Evolutionary conservation across 805 yeast genomes (phyloP), one percentile per base, ranked within the genome.

Genomic region (Hagleromyces aurorensis): DNA sequence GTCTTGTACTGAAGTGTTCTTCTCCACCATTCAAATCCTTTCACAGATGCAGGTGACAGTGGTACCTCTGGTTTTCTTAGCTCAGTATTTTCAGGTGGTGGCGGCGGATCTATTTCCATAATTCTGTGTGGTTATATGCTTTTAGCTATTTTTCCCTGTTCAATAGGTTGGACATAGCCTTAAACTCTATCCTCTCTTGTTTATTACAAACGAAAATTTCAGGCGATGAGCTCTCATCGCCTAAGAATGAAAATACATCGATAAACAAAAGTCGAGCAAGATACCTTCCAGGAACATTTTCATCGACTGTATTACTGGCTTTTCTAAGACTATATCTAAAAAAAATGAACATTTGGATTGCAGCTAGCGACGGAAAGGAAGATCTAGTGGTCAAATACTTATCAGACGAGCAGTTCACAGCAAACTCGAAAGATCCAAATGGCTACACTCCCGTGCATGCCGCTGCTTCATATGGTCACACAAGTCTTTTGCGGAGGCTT

Each of bases 381-480:
- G 67, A 61, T 3, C 47, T 65, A 6, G 95, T 91, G 5, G 70
- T 75, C 38, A 40, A 64, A 9, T 61, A 65, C 30, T 58, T 91
- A 6, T 62, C 57, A 7, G 45, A 68, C 0, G 35, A 27, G 13
- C 32, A 41, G 18, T 64, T 62, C 40, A 66, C 76, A 3, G 72
- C 96, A 3, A 79, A 84, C 48, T 69, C 79, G 5, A 73, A 78
- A 39, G 99, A 91, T 55, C 81, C 83, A 1, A 84, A 87, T 47
- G 99, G 99, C 1, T 91, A 93, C 57, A 89, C 97, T 0, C 94
- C 98, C 5, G 69, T 91, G 8, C 99, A 91, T 55, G 99, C 99
- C 1, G 97, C 98, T 1, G 94, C 93, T 2, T 80, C 96, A 1
- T 91, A 91, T 55, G 89, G 89, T 6, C 87, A 89, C 51, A 44